Evolutionary conservation across 345 rosid species (phyloP).

Genomic region (Rubroshorea leprosula): DNA sequence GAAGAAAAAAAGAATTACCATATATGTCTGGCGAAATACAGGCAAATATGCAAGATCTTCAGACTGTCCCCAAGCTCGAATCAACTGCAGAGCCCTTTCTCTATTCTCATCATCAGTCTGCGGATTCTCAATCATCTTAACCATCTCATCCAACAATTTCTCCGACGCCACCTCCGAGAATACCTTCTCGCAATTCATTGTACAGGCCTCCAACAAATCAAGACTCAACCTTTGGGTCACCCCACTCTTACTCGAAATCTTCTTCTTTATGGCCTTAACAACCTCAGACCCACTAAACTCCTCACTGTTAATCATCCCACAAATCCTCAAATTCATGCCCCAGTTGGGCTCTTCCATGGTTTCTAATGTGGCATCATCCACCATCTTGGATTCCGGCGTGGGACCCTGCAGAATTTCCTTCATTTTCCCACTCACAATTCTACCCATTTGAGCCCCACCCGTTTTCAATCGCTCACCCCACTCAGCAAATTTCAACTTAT

Average conservation of each 20-base stretch:
- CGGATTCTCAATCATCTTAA: slow-evolving; percentile 56
- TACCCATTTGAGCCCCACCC: slow-evolving; percentile 78
- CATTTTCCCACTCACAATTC: slow-evolving; percentile 73
- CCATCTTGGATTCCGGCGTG: slow-evolving; percentile 72
- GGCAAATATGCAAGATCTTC: slow-evolving; percentile 74
- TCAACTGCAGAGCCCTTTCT: slow-evolving; percentile 54
- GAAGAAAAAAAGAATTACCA: slow-evolving; percentile 30
- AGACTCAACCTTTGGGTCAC: slow-evolving; percentile 64
- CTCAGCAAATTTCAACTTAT: slow-evolving; percentile 59
- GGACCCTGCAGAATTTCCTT: slow-evolving; percentile 79
- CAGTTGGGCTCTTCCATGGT: slow-evolving; percentile 70
- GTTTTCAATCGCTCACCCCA: slow-evolving; percentile 70
- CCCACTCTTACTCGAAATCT: slow-evolving; percentile 50
- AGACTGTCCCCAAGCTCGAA: slow-evolving; percentile 79
- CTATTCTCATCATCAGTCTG: slow-evolving; percentile 47
- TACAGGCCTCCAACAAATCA: slow-evolving; percentile 69
- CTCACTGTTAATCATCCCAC: slow-evolving; percentile 64
- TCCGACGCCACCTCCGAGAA: slow-evolving; percentile 76
- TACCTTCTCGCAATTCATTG: slow-evolving; percentile 72
- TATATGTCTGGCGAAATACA: slow-evolving; percentile 66
- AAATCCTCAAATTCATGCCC: slow-evolving; percentile 89
- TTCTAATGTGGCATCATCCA: slow-evolving; percentile 79
- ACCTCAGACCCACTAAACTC: slow-evolving; percentile 63
- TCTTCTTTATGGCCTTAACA: slow-evolving; percentile 63
- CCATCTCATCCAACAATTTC: slow-evolving; percentile 84